Evolutionary conservation across 2,329 filamentous ascomycete genomes (phyloP).

Genomic region (Ustulina deusta): DNA sequence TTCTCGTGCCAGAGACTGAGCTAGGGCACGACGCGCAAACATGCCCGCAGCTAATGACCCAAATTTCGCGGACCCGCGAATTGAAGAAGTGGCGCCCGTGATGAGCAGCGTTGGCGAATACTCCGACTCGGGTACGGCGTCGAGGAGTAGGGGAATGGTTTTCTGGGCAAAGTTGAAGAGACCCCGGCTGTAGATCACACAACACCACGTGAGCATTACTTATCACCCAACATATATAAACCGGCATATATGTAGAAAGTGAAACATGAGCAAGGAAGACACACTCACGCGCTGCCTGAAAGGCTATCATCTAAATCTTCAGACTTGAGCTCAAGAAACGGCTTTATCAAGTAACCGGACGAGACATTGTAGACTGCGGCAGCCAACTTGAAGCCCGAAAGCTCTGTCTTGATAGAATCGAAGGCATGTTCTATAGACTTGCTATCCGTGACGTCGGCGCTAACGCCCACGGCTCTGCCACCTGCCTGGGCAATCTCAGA

Average conservation of each 20-base stretch:
- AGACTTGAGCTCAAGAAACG: constrained; percentile 67
- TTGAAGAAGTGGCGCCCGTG: constrained; percentile 78
- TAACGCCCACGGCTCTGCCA: constrained; percentile 33
- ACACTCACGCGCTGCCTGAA: constrained; percentile 62
- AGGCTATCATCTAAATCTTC: constrained; percentile 64
- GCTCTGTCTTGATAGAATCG: constrained; percentile 23
- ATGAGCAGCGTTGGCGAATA: constrained; percentile 78
- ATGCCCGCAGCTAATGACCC: constrained; percentile 75
- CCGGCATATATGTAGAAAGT: not conserved
- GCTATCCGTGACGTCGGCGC: constrained; percentile 25
- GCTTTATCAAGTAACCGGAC: constrained; percentile 62
- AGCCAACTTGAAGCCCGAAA: constrained; percentile 26
- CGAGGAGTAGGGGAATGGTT: constrained; percentile 72
- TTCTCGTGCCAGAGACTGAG: constrained; percentile 76
- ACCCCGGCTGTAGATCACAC: constrained; percentile 60
- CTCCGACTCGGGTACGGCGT: constrained; percentile 60
- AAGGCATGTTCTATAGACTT: constrained; percentile 26
- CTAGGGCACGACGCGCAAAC: constrained; percentile 75
- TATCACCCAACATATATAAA: too few species aligned
- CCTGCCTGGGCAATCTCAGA: constrained; percentile 30
- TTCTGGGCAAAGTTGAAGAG: constrained; percentile 76
- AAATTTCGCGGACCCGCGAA: constrained; percentile 73
- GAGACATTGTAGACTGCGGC: constrained; percentile 34
- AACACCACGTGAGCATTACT: not conserved
- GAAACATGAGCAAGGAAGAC: not conserved